These are phyloP conservation scores for Isabelozyma heimii DNA, from an alignment of 805 yeast genomes.

Conservation along the genomic window DNA sequence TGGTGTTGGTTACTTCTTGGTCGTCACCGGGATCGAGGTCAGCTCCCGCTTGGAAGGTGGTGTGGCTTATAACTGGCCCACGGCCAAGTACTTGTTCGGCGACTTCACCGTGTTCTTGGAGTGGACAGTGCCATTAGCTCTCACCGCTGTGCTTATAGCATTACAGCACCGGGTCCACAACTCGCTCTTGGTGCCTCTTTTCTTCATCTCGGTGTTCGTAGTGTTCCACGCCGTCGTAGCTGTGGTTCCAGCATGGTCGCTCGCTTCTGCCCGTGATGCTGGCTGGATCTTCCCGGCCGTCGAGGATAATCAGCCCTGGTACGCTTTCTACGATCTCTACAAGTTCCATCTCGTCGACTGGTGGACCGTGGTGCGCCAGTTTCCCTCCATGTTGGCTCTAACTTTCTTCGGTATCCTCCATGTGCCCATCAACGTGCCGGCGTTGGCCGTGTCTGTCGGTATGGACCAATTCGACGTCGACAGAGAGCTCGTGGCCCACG, in stretches of 20 bases:
- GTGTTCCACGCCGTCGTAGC: slow-evolving; percentile 68
- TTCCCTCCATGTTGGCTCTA: slow-evolving; percentile 93
- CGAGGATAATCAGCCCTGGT: slow-evolving; percentile 79
- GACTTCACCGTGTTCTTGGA: slow-evolving; percentile 26
- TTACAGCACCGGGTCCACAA: slow-evolving; percentile 56
- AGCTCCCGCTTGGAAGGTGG: slow-evolving; percentile 79
- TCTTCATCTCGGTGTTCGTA: slow-evolving; percentile 68
- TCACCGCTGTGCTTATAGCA: slow-evolving; percentile 60
- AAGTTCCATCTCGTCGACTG: slow-evolving; percentile 73
- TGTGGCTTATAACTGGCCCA: slow-evolving; percentile 58
- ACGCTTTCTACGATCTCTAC: slow-evolving; percentile 72
- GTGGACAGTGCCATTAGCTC: slow-evolving; percentile 67
- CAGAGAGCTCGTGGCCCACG: slow-evolving; percentile 92
- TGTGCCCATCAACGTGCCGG: slow-evolving; percentile 97
- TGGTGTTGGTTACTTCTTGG: slow-evolving; percentile 92
- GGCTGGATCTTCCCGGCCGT: slow-evolving; percentile 87
- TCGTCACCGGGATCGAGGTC: slow-evolving; percentile 90
- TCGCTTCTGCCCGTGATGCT: slow-evolving; percentile 57
- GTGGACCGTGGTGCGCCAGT: slow-evolving; percentile 59
- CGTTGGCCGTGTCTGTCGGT: slow-evolving; percentile 85
- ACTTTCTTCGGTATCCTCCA: slow-evolving; percentile 95
- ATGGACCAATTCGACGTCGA: slow-evolving; percentile 88
- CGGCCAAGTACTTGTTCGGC: slow-evolving; percentile 51
- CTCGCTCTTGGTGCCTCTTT: slow-evolving; percentile 77
- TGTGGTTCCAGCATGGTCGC: slow-evolving; percentile 61